These are phyloP conservation scores for Metroxylon sagu DNA, from an alignment of 176 grass and related monocot genomes.

Conservation along the genomic window DNA sequence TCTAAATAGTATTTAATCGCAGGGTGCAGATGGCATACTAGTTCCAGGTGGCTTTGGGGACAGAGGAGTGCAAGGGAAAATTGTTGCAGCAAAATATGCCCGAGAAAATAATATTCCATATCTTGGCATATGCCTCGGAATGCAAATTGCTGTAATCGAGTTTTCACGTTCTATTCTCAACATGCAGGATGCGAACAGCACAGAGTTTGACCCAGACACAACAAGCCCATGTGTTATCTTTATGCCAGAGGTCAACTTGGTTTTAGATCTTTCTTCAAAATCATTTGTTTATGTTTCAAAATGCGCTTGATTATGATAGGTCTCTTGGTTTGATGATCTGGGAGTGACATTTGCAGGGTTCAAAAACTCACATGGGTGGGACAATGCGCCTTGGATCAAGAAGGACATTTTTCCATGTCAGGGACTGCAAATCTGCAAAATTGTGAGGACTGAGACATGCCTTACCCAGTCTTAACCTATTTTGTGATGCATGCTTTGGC, in stretches of 20 bases:
- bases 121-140: constrained; percentile 1
- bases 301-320: no score
- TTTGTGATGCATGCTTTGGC: not conserved
- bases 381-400: constrained; percentile 97
- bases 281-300: no score
- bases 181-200: constrained; percentile 4
- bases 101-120: constrained; percentile 8
- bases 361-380: constrained; percentile 95
- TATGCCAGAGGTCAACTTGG: constrained; percentile 5
- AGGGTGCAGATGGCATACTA: not conserved
- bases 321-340: not conserved
- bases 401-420: constrained; percentile 59
- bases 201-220: constrained; percentile 5
- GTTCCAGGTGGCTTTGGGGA: constrained; percentile 6
- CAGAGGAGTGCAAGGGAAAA: constrained; percentile 3
- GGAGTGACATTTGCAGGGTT: constrained; percentile 44
- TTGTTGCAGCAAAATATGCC: constrained; percentile 8
- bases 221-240: not conserved
- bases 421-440: constrained; percentile 64
- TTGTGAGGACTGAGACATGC: constrained; percentile 45
- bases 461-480: not conserved
- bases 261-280: not conserved
- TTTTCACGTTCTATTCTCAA: constrained; percentile 2
- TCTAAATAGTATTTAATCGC: not conserved
- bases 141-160: constrained; percentile 4